Conservation (phyloP, 2,329 filamentous ascomycete genomes). For the Paramyrothecium roridum region DNA sequence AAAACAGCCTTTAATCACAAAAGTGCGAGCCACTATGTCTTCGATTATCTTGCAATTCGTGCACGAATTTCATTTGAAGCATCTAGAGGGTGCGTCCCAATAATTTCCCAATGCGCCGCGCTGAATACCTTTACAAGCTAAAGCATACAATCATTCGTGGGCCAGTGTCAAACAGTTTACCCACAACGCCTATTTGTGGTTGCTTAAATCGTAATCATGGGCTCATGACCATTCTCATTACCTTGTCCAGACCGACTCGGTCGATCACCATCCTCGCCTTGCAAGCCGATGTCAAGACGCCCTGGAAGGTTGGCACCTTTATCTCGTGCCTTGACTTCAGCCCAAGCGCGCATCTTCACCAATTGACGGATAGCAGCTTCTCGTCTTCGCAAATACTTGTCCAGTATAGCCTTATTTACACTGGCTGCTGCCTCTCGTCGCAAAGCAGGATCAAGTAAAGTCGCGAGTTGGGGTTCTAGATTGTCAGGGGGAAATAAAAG, state of each 20-base stretch:
- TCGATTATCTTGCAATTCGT: no score
- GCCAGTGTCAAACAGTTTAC: constrained; percentile 4
- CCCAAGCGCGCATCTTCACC: constrained; percentile 80
- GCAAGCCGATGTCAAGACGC: constrained; percentile 32
- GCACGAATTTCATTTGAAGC: no score
- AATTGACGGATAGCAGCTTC: constrained; percentile 82
- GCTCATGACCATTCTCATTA: constrained; percentile 41
- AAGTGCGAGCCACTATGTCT: no score
- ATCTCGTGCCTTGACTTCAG: constrained; percentile 60
- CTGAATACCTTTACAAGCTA: constrained; percentile 9
- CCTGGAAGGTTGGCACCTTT: constrained; percentile 27
- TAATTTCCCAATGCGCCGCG: constrained; percentile 9
- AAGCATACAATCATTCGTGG: constrained; percentile 2
- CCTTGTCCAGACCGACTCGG: constrained; percentile 15
- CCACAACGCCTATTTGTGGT: constrained; percentile 15
- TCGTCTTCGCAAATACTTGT: constrained; percentile 66
- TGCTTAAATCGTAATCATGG: constrained; percentile 49
- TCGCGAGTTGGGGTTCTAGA: constrained; percentile 71
- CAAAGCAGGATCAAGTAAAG: constrained; percentile 74
- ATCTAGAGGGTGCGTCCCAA: no score
- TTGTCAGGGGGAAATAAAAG: constrained; percentile 83
- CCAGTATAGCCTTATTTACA: constrained; percentile 86
- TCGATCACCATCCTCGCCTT: constrained; percentile 29
- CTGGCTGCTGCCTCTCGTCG: constrained; percentile 79
- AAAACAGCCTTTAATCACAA: no score